Conservation (phyloP, 202 grass and related monocot species). For the Elaeis oleifera region DNA sequence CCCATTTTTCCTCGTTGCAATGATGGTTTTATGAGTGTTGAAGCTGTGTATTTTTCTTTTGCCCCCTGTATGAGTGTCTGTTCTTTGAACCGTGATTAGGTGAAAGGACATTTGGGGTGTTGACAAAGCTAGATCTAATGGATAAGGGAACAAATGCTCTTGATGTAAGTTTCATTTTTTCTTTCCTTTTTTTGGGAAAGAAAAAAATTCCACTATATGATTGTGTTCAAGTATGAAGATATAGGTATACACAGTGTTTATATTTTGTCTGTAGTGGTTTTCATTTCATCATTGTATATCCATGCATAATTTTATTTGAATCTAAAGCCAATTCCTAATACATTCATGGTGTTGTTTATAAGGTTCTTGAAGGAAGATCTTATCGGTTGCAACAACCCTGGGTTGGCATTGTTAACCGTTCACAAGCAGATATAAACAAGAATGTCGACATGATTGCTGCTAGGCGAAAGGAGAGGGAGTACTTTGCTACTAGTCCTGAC, state of each 20-base stretch:
- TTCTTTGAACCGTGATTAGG: slow-evolving; percentile 20
- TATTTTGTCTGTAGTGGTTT: slow-evolving; percentile 1
- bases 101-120: slow-evolving; percentile 67
- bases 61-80: slow-evolving; percentile 3
- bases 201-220: too few species aligned
- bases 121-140: slow-evolving; percentile 76
- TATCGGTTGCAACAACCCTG: slow-evolving; percentile 54
- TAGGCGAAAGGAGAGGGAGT: slow-evolving; percentile 56
- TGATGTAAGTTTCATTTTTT: slow-evolving; percentile 33
- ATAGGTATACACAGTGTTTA: not conserved
- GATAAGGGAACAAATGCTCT: slow-evolving; percentile 68
- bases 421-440: slow-evolving; percentile 79
- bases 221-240: too few species aligned
- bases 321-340: slow-evolving; percentile 1
- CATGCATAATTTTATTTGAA: not conserved
- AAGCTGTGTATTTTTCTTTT: not conserved
- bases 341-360: not conserved
- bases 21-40: too few species aligned
- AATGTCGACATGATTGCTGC: slow-evolving; percentile 66
- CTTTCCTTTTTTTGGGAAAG: not conserved
- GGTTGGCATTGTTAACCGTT: slow-evolving; percentile 83
- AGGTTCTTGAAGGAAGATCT: slow-evolving; percentile 77
- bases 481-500: slow-evolving; percentile 63
- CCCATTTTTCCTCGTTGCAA: too few species aligned
- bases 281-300: not conserved